These are phyloP conservation scores for Hymenoscyphus salicellus DNA, from an alignment of 2,329 filamentous ascomycete genomes.

Conservation along the genomic window DNA sequence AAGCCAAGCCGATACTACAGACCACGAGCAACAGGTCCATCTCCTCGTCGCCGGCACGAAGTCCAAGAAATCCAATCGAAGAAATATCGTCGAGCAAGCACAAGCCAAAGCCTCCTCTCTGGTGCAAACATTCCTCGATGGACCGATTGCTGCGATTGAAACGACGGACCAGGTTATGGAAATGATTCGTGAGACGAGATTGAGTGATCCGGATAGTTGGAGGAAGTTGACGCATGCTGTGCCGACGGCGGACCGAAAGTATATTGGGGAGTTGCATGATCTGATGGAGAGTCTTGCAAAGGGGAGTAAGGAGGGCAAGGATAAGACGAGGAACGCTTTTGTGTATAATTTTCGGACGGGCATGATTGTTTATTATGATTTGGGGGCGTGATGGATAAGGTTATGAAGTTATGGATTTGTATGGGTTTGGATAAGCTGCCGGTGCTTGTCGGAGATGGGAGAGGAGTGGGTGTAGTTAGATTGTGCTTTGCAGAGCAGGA, in stretches of 20 bases:
- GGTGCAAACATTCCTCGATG: slow-evolving; percentile 68
- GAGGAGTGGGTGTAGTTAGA: too few relatives aligned
- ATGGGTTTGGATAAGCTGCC: background rate
- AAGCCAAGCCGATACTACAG: slow-evolving; percentile 33
- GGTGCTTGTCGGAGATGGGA: background rate
- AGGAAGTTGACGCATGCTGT: slow-evolving; percentile 74
- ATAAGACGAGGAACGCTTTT: slow-evolving; percentile 69
- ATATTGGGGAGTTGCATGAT: slow-evolving; percentile 78
- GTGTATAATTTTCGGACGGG: slow-evolving; percentile 89
- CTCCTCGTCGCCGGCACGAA: slow-evolving; percentile 80
- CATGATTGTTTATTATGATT: slow-evolving; percentile 80
- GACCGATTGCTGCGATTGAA: slow-evolving; percentile 84
- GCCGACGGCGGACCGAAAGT: slow-evolving; percentile 73
- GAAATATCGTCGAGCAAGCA: slow-evolving; percentile 79
- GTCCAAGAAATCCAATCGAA: slow-evolving; percentile 88
- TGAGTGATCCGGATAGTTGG: slow-evolving; percentile 84
- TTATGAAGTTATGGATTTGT: background rate
- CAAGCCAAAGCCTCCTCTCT: slow-evolving; percentile 58
- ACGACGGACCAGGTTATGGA: slow-evolving; percentile 81
- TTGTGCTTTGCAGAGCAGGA: too few relatives aligned
- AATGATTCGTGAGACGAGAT: slow-evolving; percentile 66
- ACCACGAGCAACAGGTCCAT: slow-evolving; percentile 70
- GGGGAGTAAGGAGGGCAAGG: slow-evolving; percentile 48
- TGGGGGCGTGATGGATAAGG: slow-evolving; percentile 42
- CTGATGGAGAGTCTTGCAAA: slow-evolving; percentile 63